phyloP scores from a whole-genome alignment of 305 asterid genomes.

The Fraxinus nigra region DNA sequence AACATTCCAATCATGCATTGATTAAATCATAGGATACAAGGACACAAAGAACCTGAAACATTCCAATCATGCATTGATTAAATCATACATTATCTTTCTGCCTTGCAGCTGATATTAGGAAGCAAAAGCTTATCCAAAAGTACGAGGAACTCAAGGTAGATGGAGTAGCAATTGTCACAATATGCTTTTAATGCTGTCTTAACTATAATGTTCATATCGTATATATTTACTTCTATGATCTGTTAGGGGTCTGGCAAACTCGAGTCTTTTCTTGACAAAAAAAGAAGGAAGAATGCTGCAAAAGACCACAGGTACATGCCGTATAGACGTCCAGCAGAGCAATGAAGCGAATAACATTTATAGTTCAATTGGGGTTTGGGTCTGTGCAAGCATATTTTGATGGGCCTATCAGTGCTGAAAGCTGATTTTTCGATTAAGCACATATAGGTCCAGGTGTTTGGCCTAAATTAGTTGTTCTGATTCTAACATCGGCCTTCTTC shows the following conservation, averaged over 20 bases:
- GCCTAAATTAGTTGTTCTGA: neutral
- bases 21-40: too few relatives aligned
- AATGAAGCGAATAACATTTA: constrained; percentile 29
- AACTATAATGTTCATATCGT: neutral
- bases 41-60: neutral
- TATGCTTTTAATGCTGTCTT: neutral
- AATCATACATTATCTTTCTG: neutral
- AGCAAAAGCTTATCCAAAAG: constrained; percentile 69
- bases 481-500: neutral
- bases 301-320: constrained; percentile 89
- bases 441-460: neutral
- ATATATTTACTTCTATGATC: neutral
- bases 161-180: neutral
- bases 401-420: neutral
- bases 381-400: neutral
- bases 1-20: too few relatives aligned
- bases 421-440: neutral
- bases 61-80: neutral
- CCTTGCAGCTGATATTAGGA: constrained; percentile 73
- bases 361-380: constrained; percentile 2
- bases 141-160: constrained; percentile 81
- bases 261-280: constrained; percentile 76
- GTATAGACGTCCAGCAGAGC: constrained; percentile 60
- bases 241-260: constrained; percentile 74
- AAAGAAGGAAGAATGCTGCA: constrained; percentile 77